These are phyloP conservation scores for Naganishia sp. DNA, from an alignment of 1,284 basidiomycete species.

Conservation along the genomic window DNA sequence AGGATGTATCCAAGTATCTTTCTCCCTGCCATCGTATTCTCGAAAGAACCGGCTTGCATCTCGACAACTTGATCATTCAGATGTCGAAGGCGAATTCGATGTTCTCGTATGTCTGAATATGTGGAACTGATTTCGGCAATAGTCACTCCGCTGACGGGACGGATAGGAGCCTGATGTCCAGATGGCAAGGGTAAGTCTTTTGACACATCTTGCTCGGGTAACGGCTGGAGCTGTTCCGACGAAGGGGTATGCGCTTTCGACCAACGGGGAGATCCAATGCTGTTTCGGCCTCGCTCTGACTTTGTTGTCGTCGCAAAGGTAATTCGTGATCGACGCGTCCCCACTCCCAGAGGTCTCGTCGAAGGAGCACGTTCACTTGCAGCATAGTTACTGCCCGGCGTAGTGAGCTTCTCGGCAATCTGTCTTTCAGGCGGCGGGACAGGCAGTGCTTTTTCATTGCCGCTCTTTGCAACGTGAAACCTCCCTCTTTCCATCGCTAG, in stretches of 20 bases:
- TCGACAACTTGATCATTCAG: constrained; percentile 70
- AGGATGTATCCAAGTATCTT: constrained; percentile 73
- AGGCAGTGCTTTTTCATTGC: constrained; percentile 31
- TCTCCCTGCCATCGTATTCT: constrained; percentile 66
- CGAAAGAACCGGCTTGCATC: constrained; percentile 65
- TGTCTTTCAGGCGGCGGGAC: constrained; percentile 36
- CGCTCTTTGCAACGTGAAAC: constrained; percentile 46
- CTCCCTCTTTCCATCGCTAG: constrained; percentile 61
- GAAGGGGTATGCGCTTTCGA: background rate
- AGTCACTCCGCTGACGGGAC: constrained; percentile 67
- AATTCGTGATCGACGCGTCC: constrained; percentile 1
- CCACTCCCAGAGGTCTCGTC: background rate
- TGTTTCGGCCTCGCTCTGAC: background rate
- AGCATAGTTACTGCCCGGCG: constrained; percentile 3
- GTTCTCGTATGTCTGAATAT: constrained; percentile 67
- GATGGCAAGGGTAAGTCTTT: too few species aligned
- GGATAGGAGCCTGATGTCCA: constrained; percentile 64
- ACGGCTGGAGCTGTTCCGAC: too few species aligned
- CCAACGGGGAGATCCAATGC: constrained; percentile 4
- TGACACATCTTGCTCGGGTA: too few species aligned
- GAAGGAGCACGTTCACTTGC: background rate
- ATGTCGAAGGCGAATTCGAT: constrained; percentile 62
- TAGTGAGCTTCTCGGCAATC: constrained; percentile 5
- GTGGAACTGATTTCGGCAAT: constrained; percentile 65
- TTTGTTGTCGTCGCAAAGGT: background rate